These are phyloP conservation scores for Bruguiera gymnorhiza DNA, from an alignment of 345 rosid species.

Conservation along the genomic window DNA sequence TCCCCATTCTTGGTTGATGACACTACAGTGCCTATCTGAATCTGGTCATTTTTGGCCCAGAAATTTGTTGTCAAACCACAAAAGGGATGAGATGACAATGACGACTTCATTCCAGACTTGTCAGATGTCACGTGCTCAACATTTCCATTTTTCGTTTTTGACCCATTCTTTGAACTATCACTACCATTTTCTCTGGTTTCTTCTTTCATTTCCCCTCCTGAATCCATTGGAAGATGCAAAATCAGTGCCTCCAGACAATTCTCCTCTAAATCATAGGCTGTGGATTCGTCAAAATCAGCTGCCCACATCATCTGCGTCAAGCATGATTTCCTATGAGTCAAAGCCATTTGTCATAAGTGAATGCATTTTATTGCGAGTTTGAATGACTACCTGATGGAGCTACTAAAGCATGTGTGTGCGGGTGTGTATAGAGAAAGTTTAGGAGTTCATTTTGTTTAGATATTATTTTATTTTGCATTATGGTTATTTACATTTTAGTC, in stretches of 20 bases:
- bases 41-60: conserved; percentile 58
- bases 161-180: conserved; percentile 34
- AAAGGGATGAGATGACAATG: conserved; percentile 48
- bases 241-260: conserved; percentile 70
- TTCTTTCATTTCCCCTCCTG: conserved; percentile 41
- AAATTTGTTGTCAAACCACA: conserved; percentile 73
- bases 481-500: no score
- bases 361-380: no score
- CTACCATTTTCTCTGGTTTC: conserved; percentile 40
- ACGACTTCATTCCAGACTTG: conserved; percentile 44
- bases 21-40: conserved; percentile 44
- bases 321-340: conserved; percentile 13
- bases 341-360: not conserved
- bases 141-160: conserved; percentile 43
- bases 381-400: no score
- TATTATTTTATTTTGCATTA: no score
- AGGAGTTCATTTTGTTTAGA: no score
- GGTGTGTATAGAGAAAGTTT: no score
- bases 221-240: conserved; percentile 47
- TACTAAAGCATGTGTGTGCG: no score
- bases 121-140: conserved; percentile 42
- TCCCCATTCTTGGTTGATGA: conserved; percentile 61
- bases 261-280: conserved; percentile 50
- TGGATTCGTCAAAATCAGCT: conserved; percentile 78
- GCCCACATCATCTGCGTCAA: conserved; percentile 95